Evolutionary conservation across 768 basidiomycete species (phyloP), one percentile per base, ranked within the genome.

Genomic region (Mycena maculata): DNA sequence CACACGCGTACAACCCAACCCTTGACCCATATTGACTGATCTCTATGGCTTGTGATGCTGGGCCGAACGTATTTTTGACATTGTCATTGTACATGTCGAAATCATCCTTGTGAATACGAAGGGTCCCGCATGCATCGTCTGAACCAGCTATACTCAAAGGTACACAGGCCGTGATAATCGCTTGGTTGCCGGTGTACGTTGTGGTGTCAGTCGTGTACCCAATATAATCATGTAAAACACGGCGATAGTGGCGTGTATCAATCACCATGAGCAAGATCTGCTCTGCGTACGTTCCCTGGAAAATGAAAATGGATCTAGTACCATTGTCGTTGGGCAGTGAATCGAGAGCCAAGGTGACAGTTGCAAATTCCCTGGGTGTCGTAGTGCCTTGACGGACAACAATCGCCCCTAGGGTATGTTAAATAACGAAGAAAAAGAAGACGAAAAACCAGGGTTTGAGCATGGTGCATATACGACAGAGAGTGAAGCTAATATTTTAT

Each of bases 41-140:
- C 1, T 85, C 85, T 45, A 86, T 82, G 0, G 86, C 86, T 68
- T 86, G 85, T 4, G 77, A 74, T 0, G 83, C 84, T 6, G 72
- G 61, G 0, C 85, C 85, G 61, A 78, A 83, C 0, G 82, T 83
- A 63, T 87, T 87, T 62, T 80, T 80, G 18, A 87, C 80, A 53
- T 86, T 80, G 47, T 86, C 78, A 52, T 87, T 87, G 72, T 87
- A 87, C 77, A 86, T 75, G 50, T 74, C 78, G 72, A 85, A 85
- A 64, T 84, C 72, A 56, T 85, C 72, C 65, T 83, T 83, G 76
- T 86, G 83, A 50, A 86, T 74, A 15, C 85, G 83, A 15, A 87
- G 69, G 0, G 85, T 86, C 1, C 85, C 85, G 62, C 80, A 82
- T 5, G 81, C 81, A 63, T 87, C 85, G 71, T 87, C 76, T 1